Evolutionary conservation across 2,329 filamentous ascomycete genomes (phyloP), one percentile per base, ranked within the genome.

Genomic region (Paraphoma sp.): DNA sequence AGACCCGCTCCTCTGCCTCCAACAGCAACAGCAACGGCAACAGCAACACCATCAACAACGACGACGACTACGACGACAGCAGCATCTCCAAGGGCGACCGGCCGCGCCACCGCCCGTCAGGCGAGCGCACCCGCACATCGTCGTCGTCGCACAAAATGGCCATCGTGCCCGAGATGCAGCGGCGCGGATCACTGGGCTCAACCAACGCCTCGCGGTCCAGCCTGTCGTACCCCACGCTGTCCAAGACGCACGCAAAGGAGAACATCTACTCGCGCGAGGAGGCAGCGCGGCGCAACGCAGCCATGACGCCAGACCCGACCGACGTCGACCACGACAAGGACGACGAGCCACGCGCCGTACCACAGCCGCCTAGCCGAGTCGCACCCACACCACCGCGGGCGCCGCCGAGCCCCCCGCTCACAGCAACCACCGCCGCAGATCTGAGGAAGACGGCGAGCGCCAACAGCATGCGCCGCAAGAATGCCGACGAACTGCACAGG

Each of bases 241-340:
- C 91, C 78, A 97, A 96, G 78, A 90, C 90, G 11, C 92, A 96
- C 76, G 96, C 92, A 82, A 95, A 93, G 76, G 94, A 97, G 79
- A 86, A 87, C 44, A 86, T 97, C 51, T 83, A 86, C 62, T 88
- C 86, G 71, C 81, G 75, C 49, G 79, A 80, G 36, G 74, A 78
- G 14, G 45, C 68, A 12, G 60, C 67, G 28, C 74, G 71, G 49
- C 61, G 70, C 23, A 73, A 68, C 64, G 62, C 56, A 54, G 67
- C 57, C 52, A 68, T 59, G 68, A 76, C 68, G 67, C 79, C 80
- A 11, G 78, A 81, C 41, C 65, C 77, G 10, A 80, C 80, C 50
- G 80, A 81, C 45, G 56, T 76, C 33, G 75, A 74, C 48, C 72
- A 71, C 38, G 63, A 61, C n/a, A 75, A 63, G 52, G 62, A 65